These are phyloP conservation scores for Botrytis elliptica DNA, from an alignment of 2,329 filamentous ascomycete genomes.

Conservation along the genomic window DNA sequence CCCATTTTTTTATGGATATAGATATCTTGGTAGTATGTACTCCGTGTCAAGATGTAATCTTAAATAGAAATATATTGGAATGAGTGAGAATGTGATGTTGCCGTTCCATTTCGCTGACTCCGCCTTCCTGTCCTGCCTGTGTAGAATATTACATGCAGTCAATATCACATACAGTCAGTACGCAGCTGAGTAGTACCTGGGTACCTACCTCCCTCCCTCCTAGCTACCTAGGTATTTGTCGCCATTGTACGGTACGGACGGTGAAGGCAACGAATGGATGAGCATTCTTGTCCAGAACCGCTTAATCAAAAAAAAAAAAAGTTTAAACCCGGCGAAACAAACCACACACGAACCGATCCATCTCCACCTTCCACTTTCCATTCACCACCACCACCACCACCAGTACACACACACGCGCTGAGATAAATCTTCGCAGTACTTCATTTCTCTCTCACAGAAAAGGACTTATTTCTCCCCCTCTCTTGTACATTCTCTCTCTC, in stretches of 20 bases:
- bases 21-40: neutral
- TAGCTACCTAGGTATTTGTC: neutral
- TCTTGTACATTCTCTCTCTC: conserved; percentile 11
- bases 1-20: neutral
- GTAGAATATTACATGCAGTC: neutral
- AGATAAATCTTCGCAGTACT: conserved; percentile 15
- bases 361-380: conserved; percentile 13
- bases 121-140: neutral
- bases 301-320: neutral
- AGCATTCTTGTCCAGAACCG: neutral
- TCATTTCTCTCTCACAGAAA: neutral
- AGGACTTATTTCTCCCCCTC: neutral
- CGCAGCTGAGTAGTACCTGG: neutral
- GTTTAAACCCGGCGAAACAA: neutral
- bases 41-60: neutral
- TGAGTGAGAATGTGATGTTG: neutral
- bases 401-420: conserved; percentile 15
- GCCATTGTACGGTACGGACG: neutral
- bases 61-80: neutral
- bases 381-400: neutral
- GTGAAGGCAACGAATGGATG: neutral
- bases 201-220: neutral
- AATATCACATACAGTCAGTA: neutral
- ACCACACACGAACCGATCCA: neutral
- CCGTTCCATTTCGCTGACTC: neutral